Conservation (phyloP, 2,329 filamentous ascomycete species). For the Blumeria graminis region DNA sequence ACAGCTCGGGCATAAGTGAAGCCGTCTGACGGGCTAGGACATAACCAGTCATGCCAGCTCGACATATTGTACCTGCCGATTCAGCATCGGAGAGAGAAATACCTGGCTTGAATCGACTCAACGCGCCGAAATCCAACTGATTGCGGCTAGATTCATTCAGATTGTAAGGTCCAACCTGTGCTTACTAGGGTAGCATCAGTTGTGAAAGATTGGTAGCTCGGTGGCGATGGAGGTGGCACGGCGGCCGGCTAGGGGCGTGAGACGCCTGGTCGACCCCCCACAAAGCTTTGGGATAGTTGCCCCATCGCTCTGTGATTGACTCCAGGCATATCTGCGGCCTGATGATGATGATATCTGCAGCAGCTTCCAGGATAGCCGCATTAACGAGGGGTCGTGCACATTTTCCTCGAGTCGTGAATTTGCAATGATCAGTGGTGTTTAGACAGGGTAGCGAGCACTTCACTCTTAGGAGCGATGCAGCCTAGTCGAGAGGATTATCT, state of each 20-base stretch:
- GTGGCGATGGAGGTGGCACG: background rate
- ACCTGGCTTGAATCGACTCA: background rate
- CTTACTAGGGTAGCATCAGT: background rate
- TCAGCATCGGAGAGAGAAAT: background rate
- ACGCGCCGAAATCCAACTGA: too few relatives aligned
- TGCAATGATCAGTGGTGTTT: background rate
- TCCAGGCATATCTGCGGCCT: background rate
- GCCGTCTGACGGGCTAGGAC: background rate
- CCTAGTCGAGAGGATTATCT: background rate
- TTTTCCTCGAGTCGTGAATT: background rate
- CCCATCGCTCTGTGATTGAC: too few relatives aligned
- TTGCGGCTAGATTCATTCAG: too few relatives aligned
- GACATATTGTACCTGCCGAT: background rate
- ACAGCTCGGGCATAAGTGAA: background rate
- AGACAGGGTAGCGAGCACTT: background rate
- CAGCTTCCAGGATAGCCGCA: background rate
- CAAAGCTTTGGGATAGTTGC: too few relatives aligned
- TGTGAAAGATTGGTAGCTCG: background rate
- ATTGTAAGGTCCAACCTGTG: background rate
- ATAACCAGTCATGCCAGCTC: background rate
- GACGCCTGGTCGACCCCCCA: background rate
- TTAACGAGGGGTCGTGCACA: background rate
- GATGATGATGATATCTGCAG: background rate
- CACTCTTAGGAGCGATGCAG: background rate
- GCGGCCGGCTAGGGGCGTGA: background rate